phyloP scores from a whole-genome alignment of 2,329 filamentous ascomycete genomes.

The Dactylellina parvicollis region DNA sequence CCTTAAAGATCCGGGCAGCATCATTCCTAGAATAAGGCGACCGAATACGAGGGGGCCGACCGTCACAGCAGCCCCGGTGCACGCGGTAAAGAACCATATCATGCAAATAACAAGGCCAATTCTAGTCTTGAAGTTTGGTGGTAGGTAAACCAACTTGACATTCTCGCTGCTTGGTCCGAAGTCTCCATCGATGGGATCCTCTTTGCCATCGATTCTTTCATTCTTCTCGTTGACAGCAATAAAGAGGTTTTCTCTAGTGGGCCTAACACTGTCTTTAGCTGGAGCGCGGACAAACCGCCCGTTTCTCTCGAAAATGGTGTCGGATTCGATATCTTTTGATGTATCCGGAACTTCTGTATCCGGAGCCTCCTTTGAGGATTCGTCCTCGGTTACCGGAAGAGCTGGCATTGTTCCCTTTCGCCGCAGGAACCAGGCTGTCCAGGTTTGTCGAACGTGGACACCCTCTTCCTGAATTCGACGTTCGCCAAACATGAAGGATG shows the following conservation, averaged over 20 bases:
- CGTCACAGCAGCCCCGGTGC: constrained; percentile 84
- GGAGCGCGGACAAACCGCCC: constrained; percentile 91
- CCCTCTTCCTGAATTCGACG: constrained; percentile 84
- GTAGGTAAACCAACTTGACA: constrained; percentile 80
- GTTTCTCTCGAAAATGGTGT: constrained; percentile 71
- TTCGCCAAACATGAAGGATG: constrained; percentile 92
- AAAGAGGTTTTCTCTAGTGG: constrained; percentile 84
- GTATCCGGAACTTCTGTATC: not conserved
- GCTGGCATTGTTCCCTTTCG: constrained; percentile 61
- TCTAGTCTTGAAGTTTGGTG: constrained; percentile 81
- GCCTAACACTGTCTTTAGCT: constrained; percentile 92
- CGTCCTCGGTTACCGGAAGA: constrained; percentile 47
- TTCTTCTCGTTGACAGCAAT: constrained; percentile 77
- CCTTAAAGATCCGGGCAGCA: constrained; percentile 76
- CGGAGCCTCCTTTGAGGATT: constrained; percentile 10
- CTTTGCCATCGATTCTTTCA: constrained; percentile 70
- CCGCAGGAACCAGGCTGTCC: constrained; percentile 63
- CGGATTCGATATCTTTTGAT: constrained; percentile 57
- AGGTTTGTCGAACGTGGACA: constrained; percentile 69
- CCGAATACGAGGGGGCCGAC: constrained; percentile 88
- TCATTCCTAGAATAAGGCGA: constrained; percentile 76
- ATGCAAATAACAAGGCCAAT: constrained; percentile 86
- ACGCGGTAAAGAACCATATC: constrained; percentile 92
- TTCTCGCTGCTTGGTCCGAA: constrained; percentile 70
- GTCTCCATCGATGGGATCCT: constrained; percentile 67